Evolutionary conservation across 2,329 filamentous ascomycete species (phyloP).

Genomic region (Alternaria hordeiaustralica): DNA sequence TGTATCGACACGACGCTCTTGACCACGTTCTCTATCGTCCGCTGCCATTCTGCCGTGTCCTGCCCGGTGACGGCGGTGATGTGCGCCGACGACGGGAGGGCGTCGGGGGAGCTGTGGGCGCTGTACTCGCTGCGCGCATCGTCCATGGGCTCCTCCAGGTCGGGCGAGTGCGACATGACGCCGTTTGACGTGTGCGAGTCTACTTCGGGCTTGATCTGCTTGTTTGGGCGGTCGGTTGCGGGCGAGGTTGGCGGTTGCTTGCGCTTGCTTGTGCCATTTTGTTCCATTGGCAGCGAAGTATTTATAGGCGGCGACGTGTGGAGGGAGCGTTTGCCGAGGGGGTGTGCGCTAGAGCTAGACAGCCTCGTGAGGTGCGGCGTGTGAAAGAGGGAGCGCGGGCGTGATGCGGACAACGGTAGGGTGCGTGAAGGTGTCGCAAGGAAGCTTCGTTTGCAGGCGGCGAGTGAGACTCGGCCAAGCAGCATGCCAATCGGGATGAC

Average conservation of each 20-base stretch:
- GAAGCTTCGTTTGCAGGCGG: constrained; percentile 40
- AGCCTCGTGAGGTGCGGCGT: constrained; percentile 1
- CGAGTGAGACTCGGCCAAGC: constrained; percentile 37
- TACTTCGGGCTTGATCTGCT: constrained; percentile 60
- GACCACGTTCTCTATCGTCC: constrained; percentile 91
- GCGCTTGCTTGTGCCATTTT: constrained; percentile 61
- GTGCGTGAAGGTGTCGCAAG: constrained; percentile 17
- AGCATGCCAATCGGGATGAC: constrained; percentile 30
- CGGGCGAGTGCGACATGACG: constrained; percentile 23
- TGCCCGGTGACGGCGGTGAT: constrained; percentile 53
- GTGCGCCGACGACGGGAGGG: constrained; percentile 39
- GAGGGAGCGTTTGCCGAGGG: constrained; percentile 11
- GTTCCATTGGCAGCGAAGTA: constrained; percentile 52
- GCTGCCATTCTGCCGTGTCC: constrained; percentile 90
- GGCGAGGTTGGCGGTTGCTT: constrained; percentile 60
- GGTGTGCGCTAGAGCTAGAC: constrained; percentile 6
- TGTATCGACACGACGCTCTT: constrained; percentile 97
- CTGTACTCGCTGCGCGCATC: constrained; percentile 44
- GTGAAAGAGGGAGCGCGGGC: constrained; percentile 4
- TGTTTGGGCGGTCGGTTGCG: constrained; percentile 58
- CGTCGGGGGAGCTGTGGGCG: constrained; percentile 52
- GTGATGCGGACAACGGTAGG: constrained; percentile 12
- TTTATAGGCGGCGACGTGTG: constrained; percentile 5
- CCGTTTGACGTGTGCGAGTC: constrained; percentile 50
- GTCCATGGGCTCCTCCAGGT: constrained; percentile 43